Base-by-base conservation (phyloP, 148 eudicot genomes). In the Camellia granthamiana region DNA sequence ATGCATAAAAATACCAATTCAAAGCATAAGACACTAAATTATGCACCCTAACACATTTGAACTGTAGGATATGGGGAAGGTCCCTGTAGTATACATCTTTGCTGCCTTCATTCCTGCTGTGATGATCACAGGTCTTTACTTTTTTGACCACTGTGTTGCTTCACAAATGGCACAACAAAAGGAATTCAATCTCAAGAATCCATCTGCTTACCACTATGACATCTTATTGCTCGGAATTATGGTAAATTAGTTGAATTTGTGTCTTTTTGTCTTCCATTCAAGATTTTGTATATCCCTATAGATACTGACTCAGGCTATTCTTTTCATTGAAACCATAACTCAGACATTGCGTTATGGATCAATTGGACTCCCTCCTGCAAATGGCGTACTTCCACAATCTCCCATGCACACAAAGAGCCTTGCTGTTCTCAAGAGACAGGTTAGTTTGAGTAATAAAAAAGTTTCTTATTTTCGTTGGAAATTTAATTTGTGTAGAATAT, bases 361-460 rank as follows among this genome's bases (percentile, higher is more conserved):
- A 82, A 82, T 91, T 71, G 97, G 97, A 74, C 87, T 93, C 7
- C 97, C 97, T 77, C 97, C 95, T 42, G 86, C 91, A 18, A 93
- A 93, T 72, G 97, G 97, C n/a, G 93, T 93, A 30, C 88, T 93
- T 63, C 95, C 97, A 43, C 97, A 93, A 81, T 90, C 95, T 70
- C 97, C 97, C 15, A 93, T 93, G 95, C 97, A 93, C 81, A 93
- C 95, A 0, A 90, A 87, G 86, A 93, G 93, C 80, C 93, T 93
- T 77, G 93, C 95, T 5, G 89, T 90, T 66, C 89, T 91, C 42
- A 91, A 81, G 80, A 90, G 82, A 77, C 94, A 90, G 97, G 97
- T 90, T n/a, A 73, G 84, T 72, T 55, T 12, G 38, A 62, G 67
- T 7, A 43, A 42, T 2, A 69, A 30, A 56, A 38, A 52, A 52